phyloP scores from a whole-genome alignment of 2,329 filamentous ascomycete species.

The Colletotrichum limetticola region DNA sequence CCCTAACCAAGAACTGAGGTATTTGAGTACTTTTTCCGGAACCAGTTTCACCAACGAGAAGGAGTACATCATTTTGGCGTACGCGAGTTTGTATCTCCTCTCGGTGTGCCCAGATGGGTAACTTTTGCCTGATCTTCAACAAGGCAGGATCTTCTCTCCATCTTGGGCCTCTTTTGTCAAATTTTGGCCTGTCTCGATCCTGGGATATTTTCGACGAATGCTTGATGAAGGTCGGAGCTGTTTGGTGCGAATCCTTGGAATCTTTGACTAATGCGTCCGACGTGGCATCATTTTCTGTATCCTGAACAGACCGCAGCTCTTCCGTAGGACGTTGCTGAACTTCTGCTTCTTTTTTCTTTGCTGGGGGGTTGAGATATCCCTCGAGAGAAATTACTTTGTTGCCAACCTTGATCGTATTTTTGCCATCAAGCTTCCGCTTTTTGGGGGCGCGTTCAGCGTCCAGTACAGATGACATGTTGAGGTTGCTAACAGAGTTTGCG shows the following conservation, averaged over 20 bases:
- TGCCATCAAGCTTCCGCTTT: constrained; percentile 47
- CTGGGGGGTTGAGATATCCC: constrained; percentile 56
- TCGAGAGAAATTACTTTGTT: constrained; percentile 60
- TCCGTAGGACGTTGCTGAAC: constrained; percentile 12
- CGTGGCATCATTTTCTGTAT: not conserved
- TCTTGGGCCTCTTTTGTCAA: constrained; percentile 13
- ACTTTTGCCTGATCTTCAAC: constrained; percentile 66
- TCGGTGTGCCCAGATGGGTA: constrained; percentile 84
- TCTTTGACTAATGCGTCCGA: constrained; percentile 8
- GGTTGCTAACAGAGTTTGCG: not conserved
- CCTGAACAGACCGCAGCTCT: not conserved
- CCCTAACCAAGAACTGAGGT: constrained; percentile 84
- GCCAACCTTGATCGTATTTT: constrained; percentile 56
- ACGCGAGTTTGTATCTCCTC: constrained; percentile 75
- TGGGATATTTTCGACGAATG: not conserved
- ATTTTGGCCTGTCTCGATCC: constrained; percentile 6
- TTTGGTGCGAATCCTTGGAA: not conserved
- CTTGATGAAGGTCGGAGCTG: not conserved
- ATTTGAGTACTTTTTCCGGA: constrained; percentile 98
- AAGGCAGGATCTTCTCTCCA: constrained; percentile 45
- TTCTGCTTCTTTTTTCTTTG: constrained; percentile 35
- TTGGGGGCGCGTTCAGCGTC: constrained; percentile 47
- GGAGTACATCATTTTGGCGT: constrained; percentile 75
- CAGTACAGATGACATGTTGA: constrained; percentile 25
- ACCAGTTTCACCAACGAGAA: constrained; percentile 93